Evolutionary conservation across 129 eudicot species (phyloP), one percentile per base, ranked within the genome.

Genomic region (Lactuca sativa): DNA sequence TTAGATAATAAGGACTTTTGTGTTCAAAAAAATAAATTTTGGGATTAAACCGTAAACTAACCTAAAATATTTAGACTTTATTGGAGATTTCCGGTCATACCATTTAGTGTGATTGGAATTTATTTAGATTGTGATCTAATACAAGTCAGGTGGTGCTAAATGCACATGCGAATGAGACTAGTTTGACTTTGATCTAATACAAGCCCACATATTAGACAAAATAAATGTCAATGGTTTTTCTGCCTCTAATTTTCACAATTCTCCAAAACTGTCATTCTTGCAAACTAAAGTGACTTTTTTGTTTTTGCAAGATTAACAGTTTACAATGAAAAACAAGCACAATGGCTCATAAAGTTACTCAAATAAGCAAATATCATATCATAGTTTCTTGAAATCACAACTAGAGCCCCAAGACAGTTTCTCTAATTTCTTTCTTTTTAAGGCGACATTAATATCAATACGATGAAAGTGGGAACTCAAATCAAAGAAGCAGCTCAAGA

Each of bases 351-450:
- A 47, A 47, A 47, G 52, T 47, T 12, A 4, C 12, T 47, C 52
- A 47, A 47, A 47, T 47, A 47, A 47, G 15, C n/a, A 47, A 47
- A 47, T 0, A 47, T 47, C 52, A 47, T 10, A 3, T 47, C 12
- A 3, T 10, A 3, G 52, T 47, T 10, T 47, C 52, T 47, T 47
- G 15, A 47, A 47, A 47, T 12, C 52, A 11, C n/a, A 47, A 12
- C 12, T 11, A 47, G 52, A 3, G 5, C 52, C 52, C 13, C 52
- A 47, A 9, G 13, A 44, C 14, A 44, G 3, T 9, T 9, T 44
- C 4, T 10, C 4, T 10, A 9, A 9, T 43, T 75, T 67, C 53
- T 78, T 69, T 72, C 54, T 53, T 62, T 52, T 60, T 10, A 37
- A 11, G 12, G 31, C 62, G 21, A 9, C 4, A 9, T 14, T n/a